Evolutionary conservation across 2,329 filamentous ascomycete species (phyloP).

Genomic region (Aspergillus sp.): DNA sequence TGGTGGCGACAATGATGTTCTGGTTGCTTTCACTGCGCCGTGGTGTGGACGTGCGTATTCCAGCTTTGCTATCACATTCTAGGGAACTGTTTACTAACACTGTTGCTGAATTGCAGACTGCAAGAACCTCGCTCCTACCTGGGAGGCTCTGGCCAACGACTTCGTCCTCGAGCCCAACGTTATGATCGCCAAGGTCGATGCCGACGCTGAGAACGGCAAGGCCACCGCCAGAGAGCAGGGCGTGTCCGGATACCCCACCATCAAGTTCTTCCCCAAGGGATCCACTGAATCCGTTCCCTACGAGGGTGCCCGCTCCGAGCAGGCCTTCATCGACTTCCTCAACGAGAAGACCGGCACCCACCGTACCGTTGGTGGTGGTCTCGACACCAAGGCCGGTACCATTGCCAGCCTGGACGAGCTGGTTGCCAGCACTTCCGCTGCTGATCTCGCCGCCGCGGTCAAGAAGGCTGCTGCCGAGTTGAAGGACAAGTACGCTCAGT

Average conservation of each 20-base stretch:
- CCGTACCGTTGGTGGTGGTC: constrained; percentile 76
- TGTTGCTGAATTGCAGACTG: constrained; percentile 66
- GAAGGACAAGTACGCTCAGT: constrained; percentile 82
- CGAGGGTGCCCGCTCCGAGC: constrained; percentile 73
- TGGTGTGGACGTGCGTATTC: constrained; percentile 91
- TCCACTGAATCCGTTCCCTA: constrained; percentile 72
- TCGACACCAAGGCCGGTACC: constrained; percentile 78
- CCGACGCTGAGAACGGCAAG: constrained; percentile 84
- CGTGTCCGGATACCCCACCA: constrained; percentile 87
- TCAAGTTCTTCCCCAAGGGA: constrained; percentile 94
- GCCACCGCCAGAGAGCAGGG: constrained; percentile 72
- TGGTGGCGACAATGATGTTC: constrained; percentile 82
- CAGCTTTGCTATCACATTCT: too few relatives aligned
- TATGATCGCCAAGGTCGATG: constrained; percentile 91
- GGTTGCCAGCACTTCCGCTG: constrained; percentile 67
- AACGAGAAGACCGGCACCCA: constrained; percentile 89
- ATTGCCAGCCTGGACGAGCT: constrained; percentile 76
- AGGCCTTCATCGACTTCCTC: constrained; percentile 74
- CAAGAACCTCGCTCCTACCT: constrained; percentile 87
- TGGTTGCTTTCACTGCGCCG: constrained; percentile 96
- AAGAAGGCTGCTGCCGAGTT: constrained; percentile 69
- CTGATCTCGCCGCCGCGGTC: constrained; percentile 68
- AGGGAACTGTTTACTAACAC: too few relatives aligned
- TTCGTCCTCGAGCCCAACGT: constrained; percentile 77
- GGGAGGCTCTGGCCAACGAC: constrained; percentile 82